phyloP scores from a whole-genome alignment of 331 rosid genomes.

The Telfairia occidentalis region DNA sequence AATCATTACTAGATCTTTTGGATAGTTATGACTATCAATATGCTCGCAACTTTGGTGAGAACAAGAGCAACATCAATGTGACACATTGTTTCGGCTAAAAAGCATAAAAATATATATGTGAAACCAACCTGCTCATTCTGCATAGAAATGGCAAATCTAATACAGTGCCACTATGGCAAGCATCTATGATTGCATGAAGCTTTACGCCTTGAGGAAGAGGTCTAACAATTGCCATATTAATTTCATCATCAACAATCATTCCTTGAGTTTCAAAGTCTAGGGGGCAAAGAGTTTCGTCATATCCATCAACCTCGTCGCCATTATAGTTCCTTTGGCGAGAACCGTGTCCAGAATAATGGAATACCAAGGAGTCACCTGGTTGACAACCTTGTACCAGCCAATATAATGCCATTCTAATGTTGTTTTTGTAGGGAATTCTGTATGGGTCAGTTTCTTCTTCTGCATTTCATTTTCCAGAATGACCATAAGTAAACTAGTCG shows the following conservation, averaged over 20 bases:
- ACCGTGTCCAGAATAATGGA: slow-evolving; percentile 98
- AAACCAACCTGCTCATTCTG: slow-evolving; percentile 85
- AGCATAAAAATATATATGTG: not conserved
- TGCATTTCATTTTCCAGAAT: slow-evolving; percentile 33
- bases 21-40: not conserved
- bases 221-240: slow-evolving; percentile 59
- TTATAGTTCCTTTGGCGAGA: slow-evolving; percentile 75
- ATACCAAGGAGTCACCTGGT: slow-evolving; percentile 82
- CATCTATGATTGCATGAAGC: slow-evolving; percentile 91
- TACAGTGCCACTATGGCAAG: slow-evolving; percentile 95
- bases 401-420: slow-evolving; percentile 87
- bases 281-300: slow-evolving; percentile 89
- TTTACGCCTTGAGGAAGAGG: slow-evolving; percentile 78
- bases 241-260: slow-evolving; percentile 96
- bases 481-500: not conserved
- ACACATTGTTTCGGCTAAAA: not conserved
- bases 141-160: slow-evolving; percentile 93
- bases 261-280: slow-evolving; percentile 97
- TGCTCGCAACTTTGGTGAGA: not conserved
- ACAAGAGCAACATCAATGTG: not conserved
- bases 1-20: not conserved
- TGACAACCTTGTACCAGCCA: slow-evolving; percentile 96
- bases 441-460: slow-evolving; percentile 89
- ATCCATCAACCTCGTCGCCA: slow-evolving; percentile 94
- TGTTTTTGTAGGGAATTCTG: slow-evolving; percentile 59